Percentiles rank a stretch among this genome's conserved stretches.
Evolutionary conservation across 495 filamentous ascomycete species (phyloP).

Genomic region (Diplogelasinospora grovesii): DNA sequence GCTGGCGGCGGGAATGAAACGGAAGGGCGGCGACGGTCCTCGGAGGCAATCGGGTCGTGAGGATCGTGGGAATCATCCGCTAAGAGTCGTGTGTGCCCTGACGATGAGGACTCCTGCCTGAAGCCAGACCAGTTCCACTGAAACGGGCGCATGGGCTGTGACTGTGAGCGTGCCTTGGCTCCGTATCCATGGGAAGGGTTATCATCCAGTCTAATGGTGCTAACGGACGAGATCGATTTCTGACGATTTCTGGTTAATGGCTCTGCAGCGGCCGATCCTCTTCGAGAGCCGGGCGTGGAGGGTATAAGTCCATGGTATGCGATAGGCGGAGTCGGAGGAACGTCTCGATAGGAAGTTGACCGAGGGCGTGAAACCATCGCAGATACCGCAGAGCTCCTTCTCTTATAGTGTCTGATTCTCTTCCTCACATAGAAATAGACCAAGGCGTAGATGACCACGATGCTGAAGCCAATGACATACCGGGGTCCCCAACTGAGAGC

Average conservation of each 20-base stretch:
- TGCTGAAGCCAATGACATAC: conserved; percentile 57
- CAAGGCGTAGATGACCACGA: conserved; percentile 54
- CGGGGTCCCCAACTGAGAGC: conserved; percentile 65
- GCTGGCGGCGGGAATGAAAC: conserved; percentile 9
- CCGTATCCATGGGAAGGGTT: background rate
- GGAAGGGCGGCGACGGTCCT: background rate
- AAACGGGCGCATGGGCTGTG: conserved; percentile 6
- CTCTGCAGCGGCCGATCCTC: conserved; percentile 19
- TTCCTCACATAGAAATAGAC: conserved; percentile 61
- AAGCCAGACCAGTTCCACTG: conserved; percentile 34
- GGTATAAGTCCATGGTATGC: conserved; percentile 35
- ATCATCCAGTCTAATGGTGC: conserved; percentile 17
- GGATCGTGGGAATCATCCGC: conserved; percentile 15
- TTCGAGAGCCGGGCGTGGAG: conserved; percentile 23
- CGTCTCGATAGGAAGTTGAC: conserved; percentile 5
- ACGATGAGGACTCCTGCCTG: conserved; percentile 10
- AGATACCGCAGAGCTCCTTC: conserved; percentile 19
- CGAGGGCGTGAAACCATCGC: conserved; percentile 9
- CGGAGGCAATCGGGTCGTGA: conserved; percentile 3
- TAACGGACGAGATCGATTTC: conserved; percentile 25
- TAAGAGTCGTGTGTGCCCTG: conserved; percentile 1
- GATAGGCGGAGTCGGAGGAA: conserved; percentile 33
- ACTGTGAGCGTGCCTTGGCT: background rate
- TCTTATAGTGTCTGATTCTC: conserved; percentile 23
- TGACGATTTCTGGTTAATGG: conserved; percentile 21